Conservation (phyloP, 2,329 filamentous ascomycete species). For the Celoporthe dispersa region DNA sequence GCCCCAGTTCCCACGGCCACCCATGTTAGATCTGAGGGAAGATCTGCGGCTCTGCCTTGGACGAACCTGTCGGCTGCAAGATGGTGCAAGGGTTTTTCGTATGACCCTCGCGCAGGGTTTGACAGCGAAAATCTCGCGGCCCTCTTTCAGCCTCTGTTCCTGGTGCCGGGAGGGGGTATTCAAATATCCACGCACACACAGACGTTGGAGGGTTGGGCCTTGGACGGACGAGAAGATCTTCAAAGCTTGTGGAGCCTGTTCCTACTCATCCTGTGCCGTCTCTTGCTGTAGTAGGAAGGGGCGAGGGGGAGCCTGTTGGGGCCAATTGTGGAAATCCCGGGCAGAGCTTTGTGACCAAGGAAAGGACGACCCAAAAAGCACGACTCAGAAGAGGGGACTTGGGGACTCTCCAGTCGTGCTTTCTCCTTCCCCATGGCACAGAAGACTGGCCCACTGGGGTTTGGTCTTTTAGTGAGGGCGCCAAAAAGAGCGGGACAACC, state of each 20-base stretch:
- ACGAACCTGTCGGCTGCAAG: not conserved
- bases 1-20: too few species aligned
- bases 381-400: not conserved
- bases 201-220: not conserved
- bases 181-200: slow-evolving; percentile 9
- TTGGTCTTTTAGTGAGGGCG: not conserved
- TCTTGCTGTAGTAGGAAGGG: not conserved
- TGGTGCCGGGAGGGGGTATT: not conserved
- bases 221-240: not conserved
- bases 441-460: not conserved
- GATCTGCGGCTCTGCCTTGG: slow-evolving; percentile 23
- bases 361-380: slow-evolving; percentile 1
- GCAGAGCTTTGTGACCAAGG: not conserved
- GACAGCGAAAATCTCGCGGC: not conserved
- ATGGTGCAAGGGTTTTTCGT: not conserved
- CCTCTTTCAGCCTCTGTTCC: not conserved
- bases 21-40: slow-evolving; percentile 13
- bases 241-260: not conserved
- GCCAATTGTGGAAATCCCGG: not conserved
- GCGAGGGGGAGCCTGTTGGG: not conserved
- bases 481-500: not conserved
- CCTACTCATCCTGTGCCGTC: not conserved
- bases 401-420: not conserved
- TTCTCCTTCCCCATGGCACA: slow-evolving; percentile 15
- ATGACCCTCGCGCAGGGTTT: not conserved